Evolutionary conservation across 1,284 basidiomycete genomes (phyloP).

Genomic region (Fistulina hepatica): DNA sequence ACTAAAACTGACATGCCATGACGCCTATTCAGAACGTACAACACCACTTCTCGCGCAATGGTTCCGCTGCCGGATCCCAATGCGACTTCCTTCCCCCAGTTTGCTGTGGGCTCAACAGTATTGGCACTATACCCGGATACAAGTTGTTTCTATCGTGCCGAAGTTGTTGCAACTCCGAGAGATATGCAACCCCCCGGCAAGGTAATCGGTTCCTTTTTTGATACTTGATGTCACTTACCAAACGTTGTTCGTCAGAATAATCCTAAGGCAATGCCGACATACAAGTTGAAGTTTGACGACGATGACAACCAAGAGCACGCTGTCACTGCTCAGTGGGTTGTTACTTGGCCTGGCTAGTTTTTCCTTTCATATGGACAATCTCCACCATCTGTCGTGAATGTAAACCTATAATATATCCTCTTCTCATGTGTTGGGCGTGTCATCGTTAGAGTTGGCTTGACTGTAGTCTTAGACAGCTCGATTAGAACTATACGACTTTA

Average conservation of each 20-base stretch:
- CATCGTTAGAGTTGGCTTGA: no score
- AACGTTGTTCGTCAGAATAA: constrained; percentile 20
- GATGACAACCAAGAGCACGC: constrained; percentile 70
- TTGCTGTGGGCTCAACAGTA: constrained; percentile 58
- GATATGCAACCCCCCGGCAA: constrained; percentile 38
- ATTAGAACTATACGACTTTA: no score
- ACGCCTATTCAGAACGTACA: constrained; percentile 41
- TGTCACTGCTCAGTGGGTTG: constrained; percentile 63
- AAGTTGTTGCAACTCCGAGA: constrained; percentile 58
- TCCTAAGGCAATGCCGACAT: constrained; percentile 41
- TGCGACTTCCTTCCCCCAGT: constrained; percentile 55
- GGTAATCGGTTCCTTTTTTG: constrained; percentile 24
- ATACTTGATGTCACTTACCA: constrained; percentile 8
- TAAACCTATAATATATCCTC: no score
- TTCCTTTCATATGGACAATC: no score
- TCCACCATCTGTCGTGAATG: no score
- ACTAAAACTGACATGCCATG: constrained; percentile 4
- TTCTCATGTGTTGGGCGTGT: no score
- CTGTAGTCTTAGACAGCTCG: no score
- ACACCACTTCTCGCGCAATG: constrained; percentile 54
- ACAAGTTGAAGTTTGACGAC: constrained; percentile 74
- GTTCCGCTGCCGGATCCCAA: constrained; percentile 68
- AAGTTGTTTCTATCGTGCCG: constrained; percentile 76
- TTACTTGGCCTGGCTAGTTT: constrained; percentile 73
- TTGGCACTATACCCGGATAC: constrained; percentile 79